A percentile compares a stretch with the other conserved stretches of the same genome.
Evolutionary conservation across 768 basidiomycete species (phyloP).

Genomic region (Pleurotus cornucopiae): DNA sequence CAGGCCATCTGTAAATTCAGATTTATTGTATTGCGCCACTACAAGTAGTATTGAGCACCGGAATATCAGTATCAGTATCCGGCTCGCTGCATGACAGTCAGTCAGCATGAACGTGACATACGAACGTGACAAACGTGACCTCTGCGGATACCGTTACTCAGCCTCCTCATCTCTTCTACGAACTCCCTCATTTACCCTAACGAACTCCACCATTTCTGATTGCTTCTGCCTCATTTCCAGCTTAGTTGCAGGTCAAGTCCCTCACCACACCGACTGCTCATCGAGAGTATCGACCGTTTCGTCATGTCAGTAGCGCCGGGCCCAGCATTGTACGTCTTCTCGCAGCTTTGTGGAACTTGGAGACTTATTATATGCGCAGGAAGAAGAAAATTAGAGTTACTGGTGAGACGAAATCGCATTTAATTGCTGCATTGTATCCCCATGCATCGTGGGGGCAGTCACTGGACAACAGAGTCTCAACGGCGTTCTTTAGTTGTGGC

Average conservation of each 20-base stretch:
- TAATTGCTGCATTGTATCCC: no score
- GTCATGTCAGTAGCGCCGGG: conserved; percentile 44
- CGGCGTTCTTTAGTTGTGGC: conserved; percentile 69
- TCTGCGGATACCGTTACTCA: background rate
- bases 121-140: background rate
- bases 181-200: background rate
- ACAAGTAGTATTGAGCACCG: no score
- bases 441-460: background rate
- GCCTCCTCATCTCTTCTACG: background rate
- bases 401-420: conserved; percentile 33
- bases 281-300: background rate
- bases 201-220: no score
- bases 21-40: no score
- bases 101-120: background rate
- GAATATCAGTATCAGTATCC: background rate
- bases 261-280: background rate
- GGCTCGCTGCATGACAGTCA: background rate
- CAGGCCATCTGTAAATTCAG: background rate
- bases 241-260: background rate
- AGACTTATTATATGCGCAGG: conserved; percentile 20
- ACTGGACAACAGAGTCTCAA: background rate
- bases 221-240: no score
- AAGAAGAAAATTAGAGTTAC: conserved; percentile 79
- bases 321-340: conserved; percentile 34
- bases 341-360: conserved; percentile 1